phyloP scores from a whole-genome alignment of 192 early-diverging fungal genomes.

The Allomyces javanicus region DNA sequence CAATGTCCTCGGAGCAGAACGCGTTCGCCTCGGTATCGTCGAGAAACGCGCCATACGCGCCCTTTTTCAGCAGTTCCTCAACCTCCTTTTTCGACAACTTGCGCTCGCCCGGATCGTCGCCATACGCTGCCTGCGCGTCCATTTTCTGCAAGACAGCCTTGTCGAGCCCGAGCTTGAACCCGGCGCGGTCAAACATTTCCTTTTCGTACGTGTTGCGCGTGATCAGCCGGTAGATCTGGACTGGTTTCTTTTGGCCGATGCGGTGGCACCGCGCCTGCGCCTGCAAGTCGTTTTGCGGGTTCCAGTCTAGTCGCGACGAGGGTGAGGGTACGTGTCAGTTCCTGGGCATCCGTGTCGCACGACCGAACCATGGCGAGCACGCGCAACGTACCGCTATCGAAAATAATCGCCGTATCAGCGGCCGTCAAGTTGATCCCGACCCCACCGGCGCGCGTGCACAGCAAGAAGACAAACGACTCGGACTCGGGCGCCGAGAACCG shows the following conservation, averaged over 20 bases:
- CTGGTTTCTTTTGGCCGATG: constrained; percentile 73
- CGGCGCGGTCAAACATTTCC: constrained; percentile 76
- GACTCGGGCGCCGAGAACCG: constrained; percentile 49
- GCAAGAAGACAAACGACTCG: constrained; percentile 65
- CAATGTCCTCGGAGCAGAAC: constrained; percentile 78
- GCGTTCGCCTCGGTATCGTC: constrained; percentile 52
- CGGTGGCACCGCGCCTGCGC: constrained; percentile 65
- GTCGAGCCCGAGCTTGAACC: constrained; percentile 69
- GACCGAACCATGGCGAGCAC: background rate
- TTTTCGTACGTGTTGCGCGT: constrained; percentile 70
- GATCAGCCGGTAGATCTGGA: constrained; percentile 54
- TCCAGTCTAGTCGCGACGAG: constrained; percentile 37
- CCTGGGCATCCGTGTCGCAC: too few species aligned
- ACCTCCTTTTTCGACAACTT: constrained; percentile 54
- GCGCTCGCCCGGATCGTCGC: constrained; percentile 16
- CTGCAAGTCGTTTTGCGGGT: constrained; percentile 77
- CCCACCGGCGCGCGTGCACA: constrained; percentile 70
- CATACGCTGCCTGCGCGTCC: constrained; percentile 30
- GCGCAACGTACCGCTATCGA: constrained; percentile 24
- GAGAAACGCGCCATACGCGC: constrained; percentile 69
- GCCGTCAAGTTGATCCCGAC: constrained; percentile 77
- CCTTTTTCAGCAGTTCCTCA: constrained; percentile 69
- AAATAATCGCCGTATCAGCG: constrained; percentile 72
- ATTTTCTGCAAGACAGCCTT: constrained; percentile 52
- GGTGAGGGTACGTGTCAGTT: too few species aligned